Evolutionary conservation across 2,329 filamentous ascomycete genomes (phyloP).

Genomic region (Epichloe coenophiala): DNA sequence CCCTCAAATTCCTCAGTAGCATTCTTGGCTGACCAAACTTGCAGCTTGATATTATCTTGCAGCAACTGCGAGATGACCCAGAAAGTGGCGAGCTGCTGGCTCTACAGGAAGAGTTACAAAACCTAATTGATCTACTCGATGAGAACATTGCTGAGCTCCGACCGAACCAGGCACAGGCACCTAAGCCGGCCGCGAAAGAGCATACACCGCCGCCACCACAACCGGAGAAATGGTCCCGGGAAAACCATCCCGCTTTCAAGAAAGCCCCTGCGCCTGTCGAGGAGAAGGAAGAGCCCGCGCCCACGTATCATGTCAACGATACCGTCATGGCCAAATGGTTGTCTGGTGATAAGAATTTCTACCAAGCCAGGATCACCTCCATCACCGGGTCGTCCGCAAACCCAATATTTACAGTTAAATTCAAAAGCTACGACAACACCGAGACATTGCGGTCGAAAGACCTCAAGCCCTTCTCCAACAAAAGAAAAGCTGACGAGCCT

Average conservation of each 20-base stretch:
- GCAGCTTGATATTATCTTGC: slow-evolving; percentile 65
- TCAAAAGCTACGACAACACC: slow-evolving; percentile 78
- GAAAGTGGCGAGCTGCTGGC: slow-evolving; percentile 65
- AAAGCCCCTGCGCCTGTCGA: slow-evolving; percentile 25
- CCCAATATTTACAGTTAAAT: slow-evolving; percentile 88
- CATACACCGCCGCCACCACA: slow-evolving; percentile 31
- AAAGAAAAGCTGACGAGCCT: slow-evolving; percentile 75
- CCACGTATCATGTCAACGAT: slow-evolving; percentile 74
- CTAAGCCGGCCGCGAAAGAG: slow-evolving; percentile 30
- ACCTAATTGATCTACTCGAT: slow-evolving; percentile 67
- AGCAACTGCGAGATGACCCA: slow-evolving; percentile 66
- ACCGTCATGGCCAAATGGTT: slow-evolving; percentile 82
- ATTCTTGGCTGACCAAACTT: slow-evolving; percentile 9
- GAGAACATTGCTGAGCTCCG: slow-evolving; percentile 71
- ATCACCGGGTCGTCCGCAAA: slow-evolving; percentile 86
- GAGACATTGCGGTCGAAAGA: slow-evolving; percentile 74
- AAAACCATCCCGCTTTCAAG: slow-evolving; percentile 68
- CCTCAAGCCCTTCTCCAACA: slow-evolving; percentile 65
- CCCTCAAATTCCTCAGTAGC: not conserved
- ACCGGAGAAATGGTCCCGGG: slow-evolving; percentile 64
- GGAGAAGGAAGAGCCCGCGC: slow-evolving; percentile 40
- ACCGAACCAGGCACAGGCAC: slow-evolving; percentile 28
- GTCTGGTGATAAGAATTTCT: slow-evolving; percentile 79
- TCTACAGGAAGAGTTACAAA: slow-evolving; percentile 69
- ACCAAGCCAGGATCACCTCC: slow-evolving; percentile 82